phyloP scores from a whole-genome alignment of 2,329 filamentous ascomycete genomes.

The Talaromyces verruculosus region DNA sequence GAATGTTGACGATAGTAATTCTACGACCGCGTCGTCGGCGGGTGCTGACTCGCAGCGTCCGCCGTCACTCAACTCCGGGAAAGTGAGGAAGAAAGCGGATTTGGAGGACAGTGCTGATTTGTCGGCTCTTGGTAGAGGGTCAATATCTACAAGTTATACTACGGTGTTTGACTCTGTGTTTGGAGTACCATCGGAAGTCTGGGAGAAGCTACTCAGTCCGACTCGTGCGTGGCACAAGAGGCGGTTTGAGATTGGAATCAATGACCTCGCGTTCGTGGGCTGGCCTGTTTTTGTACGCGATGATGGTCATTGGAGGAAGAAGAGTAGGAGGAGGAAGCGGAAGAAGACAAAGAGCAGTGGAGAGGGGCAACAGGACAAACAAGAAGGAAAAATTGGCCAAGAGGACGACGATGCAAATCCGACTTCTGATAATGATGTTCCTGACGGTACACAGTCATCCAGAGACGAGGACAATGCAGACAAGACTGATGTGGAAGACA shows the following conservation, averaged over 20 bases:
- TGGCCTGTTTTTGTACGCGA: constrained; percentile 80
- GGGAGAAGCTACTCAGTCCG: constrained; percentile 78
- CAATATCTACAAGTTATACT: constrained; percentile 27
- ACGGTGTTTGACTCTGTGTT: constrained; percentile 62
- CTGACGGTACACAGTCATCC: constrained; percentile 4
- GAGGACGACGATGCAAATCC: constrained; percentile 27
- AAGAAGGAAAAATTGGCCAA: constrained; percentile 32
- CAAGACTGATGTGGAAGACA: constrained; percentile 17
- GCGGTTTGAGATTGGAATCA: constrained; percentile 77
- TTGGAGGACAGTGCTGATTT: constrained; percentile 34
- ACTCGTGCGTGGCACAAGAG: constrained; percentile 74
- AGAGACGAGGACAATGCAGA: constrained; percentile 26
- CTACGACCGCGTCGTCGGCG: constrained; percentile 30
- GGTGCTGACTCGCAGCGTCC: constrained; percentile 34
- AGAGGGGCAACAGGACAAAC: constrained; percentile 37
- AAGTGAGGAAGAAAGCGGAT: constrained; percentile 35
- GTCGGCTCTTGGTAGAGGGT: constrained; percentile 32
- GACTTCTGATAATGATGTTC: constrained; percentile 3
- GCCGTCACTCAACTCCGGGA: constrained; percentile 37
- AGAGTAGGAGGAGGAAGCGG: constrained; percentile 50
- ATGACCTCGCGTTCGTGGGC: constrained; percentile 76
- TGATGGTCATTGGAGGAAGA: constrained; percentile 74
- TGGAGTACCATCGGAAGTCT: constrained; percentile 71
- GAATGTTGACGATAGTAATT: constrained; percentile 32
- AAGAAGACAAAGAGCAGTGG: constrained; percentile 34